Percentiles rank a stretch among this genome's conserved stretches.
Conservation (phyloP, 805 yeast genomes). For the Saturnispora hagleri region DNA sequence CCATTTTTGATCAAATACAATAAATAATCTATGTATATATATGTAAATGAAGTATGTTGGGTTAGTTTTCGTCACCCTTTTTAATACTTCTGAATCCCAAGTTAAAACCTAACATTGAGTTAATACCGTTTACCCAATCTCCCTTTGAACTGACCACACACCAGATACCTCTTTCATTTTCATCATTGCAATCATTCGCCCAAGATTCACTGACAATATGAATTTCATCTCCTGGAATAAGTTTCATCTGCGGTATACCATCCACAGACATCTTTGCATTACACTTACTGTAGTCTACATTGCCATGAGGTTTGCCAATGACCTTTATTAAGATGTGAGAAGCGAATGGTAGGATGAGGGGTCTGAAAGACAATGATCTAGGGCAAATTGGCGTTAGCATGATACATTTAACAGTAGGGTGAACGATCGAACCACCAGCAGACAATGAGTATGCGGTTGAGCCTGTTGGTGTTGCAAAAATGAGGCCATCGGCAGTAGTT, state of each 20-base stretch:
- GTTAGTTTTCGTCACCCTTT: background rate
- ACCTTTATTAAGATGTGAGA: slow-evolving; percentile 63
- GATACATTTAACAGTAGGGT: slow-evolving; percentile 78
- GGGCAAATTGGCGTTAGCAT: slow-evolving; percentile 89
- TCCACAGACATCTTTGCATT: slow-evolving; percentile 66
- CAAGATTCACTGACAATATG: slow-evolving; percentile 62
- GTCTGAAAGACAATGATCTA: slow-evolving; percentile 81
- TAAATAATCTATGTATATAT: background rate
- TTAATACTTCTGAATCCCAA: slow-evolving; percentile 50
- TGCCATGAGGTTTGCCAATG: slow-evolving; percentile 34
- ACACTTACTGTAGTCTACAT: slow-evolving; percentile 18
- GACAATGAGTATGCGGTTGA: slow-evolving; percentile 87
- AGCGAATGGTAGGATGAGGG: slow-evolving; percentile 69
- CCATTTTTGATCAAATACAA: background rate
- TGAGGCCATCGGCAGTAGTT: slow-evolving; percentile 87
- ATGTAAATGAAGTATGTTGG: background rate
- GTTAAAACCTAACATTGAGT: slow-evolving; percentile 82
- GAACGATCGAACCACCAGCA: slow-evolving; percentile 89
- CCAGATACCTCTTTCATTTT: slow-evolving; percentile 54
- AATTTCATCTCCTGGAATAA: slow-evolving; percentile 71
- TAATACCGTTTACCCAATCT: slow-evolving; percentile 90
- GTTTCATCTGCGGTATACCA: slow-evolving; percentile 66
- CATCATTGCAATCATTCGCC: slow-evolving; percentile 32
- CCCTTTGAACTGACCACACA: slow-evolving; percentile 76
- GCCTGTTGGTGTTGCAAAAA: slow-evolving; percentile 86